Evolutionary conservation across 2,329 filamentous ascomycete genomes (phyloP).

Genomic region (Aphanoascus verrucosus): DNA sequence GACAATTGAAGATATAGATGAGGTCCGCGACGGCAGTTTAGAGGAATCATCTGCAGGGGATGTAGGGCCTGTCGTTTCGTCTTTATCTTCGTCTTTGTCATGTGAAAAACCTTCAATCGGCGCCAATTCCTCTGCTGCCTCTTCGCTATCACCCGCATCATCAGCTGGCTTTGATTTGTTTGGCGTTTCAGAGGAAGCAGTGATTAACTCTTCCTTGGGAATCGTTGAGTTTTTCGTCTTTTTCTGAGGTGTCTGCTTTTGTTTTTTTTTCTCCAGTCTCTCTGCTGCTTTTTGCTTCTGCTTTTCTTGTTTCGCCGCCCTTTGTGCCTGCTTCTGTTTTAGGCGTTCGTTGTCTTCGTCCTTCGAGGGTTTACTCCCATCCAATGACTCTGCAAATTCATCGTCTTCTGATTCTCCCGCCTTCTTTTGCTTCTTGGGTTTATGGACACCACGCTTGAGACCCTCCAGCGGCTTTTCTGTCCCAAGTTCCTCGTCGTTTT

Average conservation of each 20-base stretch:
- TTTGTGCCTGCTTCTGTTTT: slow-evolving; percentile 3
- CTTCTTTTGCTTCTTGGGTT: slow-evolving; percentile 40
- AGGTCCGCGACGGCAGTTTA: slow-evolving; percentile 44
- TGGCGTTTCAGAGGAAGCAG: slow-evolving; percentile 1
- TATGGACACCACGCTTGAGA: slow-evolving; percentile 40
- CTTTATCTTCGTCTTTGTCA: slow-evolving; percentile 28
- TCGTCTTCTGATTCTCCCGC: slow-evolving; percentile 33
- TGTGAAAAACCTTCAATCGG: slow-evolving; percentile 42
- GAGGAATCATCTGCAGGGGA: slow-evolving; percentile 43
- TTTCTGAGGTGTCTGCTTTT: slow-evolving; percentile 19
- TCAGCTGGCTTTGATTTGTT: slow-evolving; percentile 9
- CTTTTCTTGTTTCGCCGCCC: slow-evolving; percentile 20
- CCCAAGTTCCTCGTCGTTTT: slow-evolving; percentile 34
- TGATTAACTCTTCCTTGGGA: slow-evolving; percentile 17
- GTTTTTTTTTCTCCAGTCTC: slow-evolving; percentile 16
- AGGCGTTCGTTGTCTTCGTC: slow-evolving; percentile 13
- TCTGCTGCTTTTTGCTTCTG: slow-evolving; percentile 16
- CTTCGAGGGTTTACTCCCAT: slow-evolving; percentile 19
- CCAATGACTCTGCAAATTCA: slow-evolving; percentile 18
- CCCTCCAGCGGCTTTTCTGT: slow-evolving; percentile 50
- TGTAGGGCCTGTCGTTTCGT: slow-evolving; percentile 34
- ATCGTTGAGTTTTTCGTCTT: slow-evolving; percentile 16
- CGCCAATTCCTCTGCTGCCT: slow-evolving; percentile 31
- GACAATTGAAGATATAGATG: slow-evolving; percentile 58
- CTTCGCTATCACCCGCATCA: slow-evolving; percentile 19